Evolutionary conservation across 176 grass and related monocot species (phyloP), one percentile per base, ranked within the genome.

Genomic region (Panicum miliaceum): DNA sequence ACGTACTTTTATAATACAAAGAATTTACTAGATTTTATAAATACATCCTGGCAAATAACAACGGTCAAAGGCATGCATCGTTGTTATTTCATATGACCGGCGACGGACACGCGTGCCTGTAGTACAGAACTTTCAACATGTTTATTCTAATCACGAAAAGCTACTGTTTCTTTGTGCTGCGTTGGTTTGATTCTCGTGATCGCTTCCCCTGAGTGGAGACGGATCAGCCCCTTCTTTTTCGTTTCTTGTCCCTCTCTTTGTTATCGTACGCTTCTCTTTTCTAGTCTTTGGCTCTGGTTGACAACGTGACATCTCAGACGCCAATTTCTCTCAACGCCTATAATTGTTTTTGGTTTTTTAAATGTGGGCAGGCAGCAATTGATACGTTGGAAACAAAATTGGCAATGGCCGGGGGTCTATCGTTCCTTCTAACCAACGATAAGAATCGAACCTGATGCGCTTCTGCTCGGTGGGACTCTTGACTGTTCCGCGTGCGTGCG

Each of bases 131-230:
- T 32, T 29, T 20, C 66, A 22, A 46, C 38, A 10, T 25, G 41
- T 62, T 73, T 83, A 57, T 56, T n/a, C 8, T 56, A 25, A 60
- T 26, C n/a, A 26, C 20, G 22, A 25, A 80, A 80, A 67, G 45
- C 34, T 12, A 54, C 46, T 25, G 20, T 7, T n/a, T 8, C 18
- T 7, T 81, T 23, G 62, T 37, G 19, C 37, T 68, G 64, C 64
- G 52, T 81, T 81, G 29, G 19, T 80, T 34, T 35, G 10, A 70
- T 81, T 57, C 64, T 50, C 36, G 7, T 68, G 63, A 38, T 18
- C 18, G 35, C 59, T 64, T 60, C 57, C n/a, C 23, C n/a, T 9
- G n/a, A 26, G n/a, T 60, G 15, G 25, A 63, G 32, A 66, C n/a
- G 51, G 32, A 51, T 22, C 62, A 1, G 9, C 19, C 32, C 59